phyloP scores from a whole-genome alignment of 1,139 yeast genomes.

The Blastobotrys ciferrii region DNA sequence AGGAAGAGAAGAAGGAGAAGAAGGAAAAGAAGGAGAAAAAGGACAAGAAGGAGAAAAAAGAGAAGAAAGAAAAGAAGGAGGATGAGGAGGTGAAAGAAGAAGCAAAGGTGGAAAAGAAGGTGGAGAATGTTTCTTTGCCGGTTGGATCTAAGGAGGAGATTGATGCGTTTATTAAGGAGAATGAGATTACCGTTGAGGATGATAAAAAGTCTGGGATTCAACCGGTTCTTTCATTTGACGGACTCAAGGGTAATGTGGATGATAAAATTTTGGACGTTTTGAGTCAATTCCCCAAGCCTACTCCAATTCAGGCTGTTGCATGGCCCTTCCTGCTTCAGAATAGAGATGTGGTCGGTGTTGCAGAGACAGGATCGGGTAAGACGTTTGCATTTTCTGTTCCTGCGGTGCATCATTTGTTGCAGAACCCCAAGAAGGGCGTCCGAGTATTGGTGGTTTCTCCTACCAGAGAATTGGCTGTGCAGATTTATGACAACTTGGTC shows the following conservation, averaged over 20 bases:
- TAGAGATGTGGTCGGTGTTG: constrained; percentile 92
- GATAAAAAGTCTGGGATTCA: constrained; percentile 48
- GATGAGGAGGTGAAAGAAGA: constrained; percentile 36
- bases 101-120: background rate
- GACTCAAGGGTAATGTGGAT: constrained; percentile 52
- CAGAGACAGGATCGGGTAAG: constrained; percentile 96
- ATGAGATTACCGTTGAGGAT: constrained; percentile 81
- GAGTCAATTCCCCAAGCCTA: constrained; percentile 80
- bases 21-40: constrained; percentile 48
- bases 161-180: constrained; percentile 60
- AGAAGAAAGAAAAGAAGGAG: constrained; percentile 43
- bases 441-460: constrained; percentile 89
- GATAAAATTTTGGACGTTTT: constrained; percentile 56
- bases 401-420: constrained; percentile 67
- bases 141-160: constrained; percentile 48
- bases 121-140: background rate
- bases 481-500: constrained; percentile 80
- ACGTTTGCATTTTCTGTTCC: constrained; percentile 96
- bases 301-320: constrained; percentile 94
- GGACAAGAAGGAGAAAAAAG: constrained; percentile 42
- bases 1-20: constrained; percentile 45
- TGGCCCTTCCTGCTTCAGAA: constrained; percentile 89
- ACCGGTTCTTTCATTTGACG: constrained; percentile 68
- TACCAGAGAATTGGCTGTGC: constrained; percentile 95
- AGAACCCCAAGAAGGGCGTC: constrained; percentile 45